A percentile compares a stretch with the other conserved stretches of the same genome.
Conservation (phyloP, 164 flowering plant genomes). For the Taxillus chinensis region DNA sequence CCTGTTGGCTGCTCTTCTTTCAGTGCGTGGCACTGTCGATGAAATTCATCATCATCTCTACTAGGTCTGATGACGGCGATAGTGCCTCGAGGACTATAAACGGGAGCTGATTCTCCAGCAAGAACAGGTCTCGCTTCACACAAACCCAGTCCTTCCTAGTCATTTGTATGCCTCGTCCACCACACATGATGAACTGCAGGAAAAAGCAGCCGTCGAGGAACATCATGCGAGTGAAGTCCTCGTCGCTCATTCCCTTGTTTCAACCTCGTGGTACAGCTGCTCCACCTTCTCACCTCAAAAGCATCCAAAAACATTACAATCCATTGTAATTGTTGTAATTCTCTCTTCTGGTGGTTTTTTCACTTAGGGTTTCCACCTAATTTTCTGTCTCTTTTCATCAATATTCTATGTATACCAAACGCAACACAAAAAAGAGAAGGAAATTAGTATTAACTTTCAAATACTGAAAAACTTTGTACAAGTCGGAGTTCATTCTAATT, state of each 20-base stretch:
- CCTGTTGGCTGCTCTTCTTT: neutral
- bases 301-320: too few species aligned
- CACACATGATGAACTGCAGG: slow-evolving; percentile 3
- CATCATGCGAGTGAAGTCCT: slow-evolving; percentile 10
- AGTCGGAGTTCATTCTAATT: too few species aligned
- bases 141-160: neutral
- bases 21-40: neutral
- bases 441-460: too few species aligned
- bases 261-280: too few species aligned
- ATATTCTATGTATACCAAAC: too few species aligned
- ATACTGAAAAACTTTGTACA: too few species aligned
- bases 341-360: neutral
- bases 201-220: slow-evolving; percentile 18
- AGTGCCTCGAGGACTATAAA: neutral
- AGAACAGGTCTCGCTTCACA: slow-evolving; percentile 1
- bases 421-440: too few species aligned
- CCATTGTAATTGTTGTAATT: neutral
- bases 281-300: too few species aligned
- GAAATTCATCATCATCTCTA: neutral
- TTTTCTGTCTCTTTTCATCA: too few species aligned
- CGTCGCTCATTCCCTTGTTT: neutral
- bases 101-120: slow-evolving; percentile 9
- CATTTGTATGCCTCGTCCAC: neutral
- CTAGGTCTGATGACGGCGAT: neutral
- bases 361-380: neutral